These are phyloP conservation scores for Nitzschia palea DNA, from an alignment of 108 stramenopile genomes.

Conservation along the genomic window DNA sequence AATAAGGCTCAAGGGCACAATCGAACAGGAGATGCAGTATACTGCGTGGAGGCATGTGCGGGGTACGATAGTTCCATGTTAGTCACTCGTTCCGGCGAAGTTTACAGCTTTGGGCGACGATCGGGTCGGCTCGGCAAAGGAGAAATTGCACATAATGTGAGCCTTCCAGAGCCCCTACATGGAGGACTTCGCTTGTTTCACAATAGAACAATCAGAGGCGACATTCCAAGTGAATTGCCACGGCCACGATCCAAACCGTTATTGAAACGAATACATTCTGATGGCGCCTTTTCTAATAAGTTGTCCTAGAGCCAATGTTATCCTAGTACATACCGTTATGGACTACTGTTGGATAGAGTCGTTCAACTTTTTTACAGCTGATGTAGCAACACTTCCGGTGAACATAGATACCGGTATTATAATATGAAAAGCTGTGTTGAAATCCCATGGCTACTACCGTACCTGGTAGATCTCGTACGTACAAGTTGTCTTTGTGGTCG, in stretches of 20 bases:
- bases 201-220: background rate
- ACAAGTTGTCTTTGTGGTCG: no score
- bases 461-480: no score
- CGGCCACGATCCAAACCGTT: background rate
- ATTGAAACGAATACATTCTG: conserved; percentile 7
- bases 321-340: no score
- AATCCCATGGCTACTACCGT: no score
- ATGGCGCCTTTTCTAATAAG: conserved; percentile 10
- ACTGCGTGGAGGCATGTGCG: conserved; percentile 47
- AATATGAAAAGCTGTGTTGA: no score
- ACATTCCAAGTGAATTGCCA: background rate
- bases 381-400: no score
- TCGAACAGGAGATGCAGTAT: background rate
- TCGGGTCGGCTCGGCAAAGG: conserved; percentile 71
- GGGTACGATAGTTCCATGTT: conserved; percentile 63
- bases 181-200: conserved; percentile 68
- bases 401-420: no score
- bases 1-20: background rate
- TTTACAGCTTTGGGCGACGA: conserved; percentile 57
- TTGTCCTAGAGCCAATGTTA: no score
- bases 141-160: conserved; percentile 39
- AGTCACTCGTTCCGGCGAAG: conserved; percentile 48
- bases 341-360: no score
- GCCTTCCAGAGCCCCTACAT: conserved; percentile 46
- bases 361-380: no score